phyloP scores from a whole-genome alignment of 1,139 yeast species.

The Casaregolazyma suthepensis region DNA sequence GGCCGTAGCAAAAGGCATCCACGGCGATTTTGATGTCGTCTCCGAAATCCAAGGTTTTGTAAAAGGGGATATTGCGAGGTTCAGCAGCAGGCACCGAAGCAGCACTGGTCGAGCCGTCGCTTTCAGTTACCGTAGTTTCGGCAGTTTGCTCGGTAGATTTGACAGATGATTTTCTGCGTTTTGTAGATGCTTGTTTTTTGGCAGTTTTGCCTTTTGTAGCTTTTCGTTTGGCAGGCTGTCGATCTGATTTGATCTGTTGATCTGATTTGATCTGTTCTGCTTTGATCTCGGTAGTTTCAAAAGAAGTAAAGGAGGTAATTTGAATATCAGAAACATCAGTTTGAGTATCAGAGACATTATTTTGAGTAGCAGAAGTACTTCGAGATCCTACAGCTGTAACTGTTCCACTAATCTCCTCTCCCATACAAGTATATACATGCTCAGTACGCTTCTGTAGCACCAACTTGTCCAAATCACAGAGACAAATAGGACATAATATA shows the following conservation, averaged over 20 bases:
- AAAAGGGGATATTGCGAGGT: conserved; percentile 24
- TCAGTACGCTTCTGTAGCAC: conserved; percentile 10
- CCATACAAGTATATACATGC: conserved; percentile 18
- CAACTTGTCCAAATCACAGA: conserved; percentile 10
- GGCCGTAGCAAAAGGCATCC: conserved; percentile 38
- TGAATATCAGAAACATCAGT: not conserved
- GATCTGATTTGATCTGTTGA: not conserved
- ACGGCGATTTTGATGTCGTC: conserved; percentile 29
- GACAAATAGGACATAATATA: conserved; percentile 20
- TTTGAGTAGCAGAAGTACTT: not conserved
- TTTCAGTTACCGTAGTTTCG: not conserved
- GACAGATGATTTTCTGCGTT: not conserved
- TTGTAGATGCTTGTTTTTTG: not conserved
- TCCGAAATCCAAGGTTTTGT: conserved; percentile 31
- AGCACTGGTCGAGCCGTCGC: not conserved
- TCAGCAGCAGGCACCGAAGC: not conserved
- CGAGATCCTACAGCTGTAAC: not conserved
- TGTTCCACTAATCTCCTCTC: not conserved
- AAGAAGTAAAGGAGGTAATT: conserved; percentile 20
- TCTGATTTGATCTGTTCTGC: not conserved
- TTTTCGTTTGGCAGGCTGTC: not conserved
- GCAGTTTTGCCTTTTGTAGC: not conserved
- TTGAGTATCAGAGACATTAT: not conserved
- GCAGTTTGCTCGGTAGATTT: not conserved
- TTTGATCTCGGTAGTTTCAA: not conserved